These are phyloP conservation scores for Sphenostylis stenocarpa DNA, from an alignment of 306 rosid species.

Conservation along the genomic window DNA sequence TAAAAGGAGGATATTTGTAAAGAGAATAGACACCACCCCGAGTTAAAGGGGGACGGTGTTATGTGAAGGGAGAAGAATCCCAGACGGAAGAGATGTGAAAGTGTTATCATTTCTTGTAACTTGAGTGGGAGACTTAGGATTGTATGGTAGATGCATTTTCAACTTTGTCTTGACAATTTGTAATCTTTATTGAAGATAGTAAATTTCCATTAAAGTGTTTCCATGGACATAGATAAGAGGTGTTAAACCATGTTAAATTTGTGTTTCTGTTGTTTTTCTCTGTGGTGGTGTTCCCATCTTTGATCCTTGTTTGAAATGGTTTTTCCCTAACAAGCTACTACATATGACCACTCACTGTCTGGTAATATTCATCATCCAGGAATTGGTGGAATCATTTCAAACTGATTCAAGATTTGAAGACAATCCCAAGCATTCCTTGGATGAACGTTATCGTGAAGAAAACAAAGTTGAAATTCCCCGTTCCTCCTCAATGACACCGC, in stretches of 20 bases:
- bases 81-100: background rate
- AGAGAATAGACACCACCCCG: background rate
- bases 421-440: slow-evolving; percentile 36
- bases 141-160: background rate
- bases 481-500: slow-evolving; percentile 62
- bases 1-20: background rate
- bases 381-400: slow-evolving; percentile 43
- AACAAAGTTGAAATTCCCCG: slow-evolving; percentile 44
- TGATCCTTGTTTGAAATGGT: background rate
- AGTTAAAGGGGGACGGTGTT: background rate
- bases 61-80: background rate
- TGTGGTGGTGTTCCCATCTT: background rate
- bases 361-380: slow-evolving; percentile 47
- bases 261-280: background rate
- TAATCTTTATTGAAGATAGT: background rate
- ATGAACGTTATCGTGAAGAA: slow-evolving; percentile 54
- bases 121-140: background rate
- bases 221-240: background rate
- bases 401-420: slow-evolving; percentile 45
- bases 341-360: slow-evolving; percentile 9
- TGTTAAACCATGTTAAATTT: background rate
- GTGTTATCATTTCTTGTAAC: background rate
- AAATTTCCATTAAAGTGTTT: background rate
- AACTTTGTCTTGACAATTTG: background rate
- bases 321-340: background rate